Evolutionary conservation across 2,329 filamentous ascomycete species (phyloP).

Genomic region (Talaromyces sp.): DNA sequence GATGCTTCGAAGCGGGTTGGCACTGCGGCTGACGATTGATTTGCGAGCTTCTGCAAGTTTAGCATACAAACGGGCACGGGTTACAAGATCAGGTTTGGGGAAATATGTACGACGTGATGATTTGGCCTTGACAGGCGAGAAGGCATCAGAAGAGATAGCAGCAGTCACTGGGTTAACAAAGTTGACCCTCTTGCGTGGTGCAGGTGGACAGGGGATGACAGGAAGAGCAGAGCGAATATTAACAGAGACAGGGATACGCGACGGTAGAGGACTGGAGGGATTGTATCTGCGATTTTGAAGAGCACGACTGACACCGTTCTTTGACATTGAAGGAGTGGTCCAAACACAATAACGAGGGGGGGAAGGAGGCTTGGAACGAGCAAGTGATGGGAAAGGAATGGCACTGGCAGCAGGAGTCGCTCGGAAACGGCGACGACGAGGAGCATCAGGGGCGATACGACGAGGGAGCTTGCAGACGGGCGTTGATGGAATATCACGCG

Average conservation of each 20-base stretch:
- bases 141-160: neutral
- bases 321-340: slow-evolving; percentile 8
- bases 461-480: neutral
- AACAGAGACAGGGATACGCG: slow-evolving; percentile 19
- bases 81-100: neutral
- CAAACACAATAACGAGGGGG: slow-evolving; percentile 6
- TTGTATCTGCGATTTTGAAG: slow-evolving; percentile 5
- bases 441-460: slow-evolving; percentile 3
- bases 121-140: neutral
- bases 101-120: neutral
- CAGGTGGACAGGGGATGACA: slow-evolving; percentile 1
- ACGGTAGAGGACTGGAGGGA: slow-evolving; percentile 3
- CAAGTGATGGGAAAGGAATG: slow-evolving; percentile 12
- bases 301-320: slow-evolving; percentile 11
- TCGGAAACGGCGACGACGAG: slow-evolving; percentile 15
- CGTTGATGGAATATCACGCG: neutral
- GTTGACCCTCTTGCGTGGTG: slow-evolving; percentile 6
- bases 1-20: slow-evolving; percentile 16
- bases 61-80: slow-evolving; percentile 5
- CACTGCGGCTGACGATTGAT: slow-evolving; percentile 15
- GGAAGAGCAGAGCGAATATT: neutral
- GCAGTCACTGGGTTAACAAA: slow-evolving; percentile 1
- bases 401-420: slow-evolving; percentile 14
- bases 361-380: slow-evolving; percentile 8
- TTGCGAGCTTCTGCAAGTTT: slow-evolving; percentile 1